A percentile compares a stretch with the other conserved stretches of the same genome.
phyloP scores from a whole-genome alignment of 176 grass and related monocot genomes.

The Bromus sterilis region DNA sequence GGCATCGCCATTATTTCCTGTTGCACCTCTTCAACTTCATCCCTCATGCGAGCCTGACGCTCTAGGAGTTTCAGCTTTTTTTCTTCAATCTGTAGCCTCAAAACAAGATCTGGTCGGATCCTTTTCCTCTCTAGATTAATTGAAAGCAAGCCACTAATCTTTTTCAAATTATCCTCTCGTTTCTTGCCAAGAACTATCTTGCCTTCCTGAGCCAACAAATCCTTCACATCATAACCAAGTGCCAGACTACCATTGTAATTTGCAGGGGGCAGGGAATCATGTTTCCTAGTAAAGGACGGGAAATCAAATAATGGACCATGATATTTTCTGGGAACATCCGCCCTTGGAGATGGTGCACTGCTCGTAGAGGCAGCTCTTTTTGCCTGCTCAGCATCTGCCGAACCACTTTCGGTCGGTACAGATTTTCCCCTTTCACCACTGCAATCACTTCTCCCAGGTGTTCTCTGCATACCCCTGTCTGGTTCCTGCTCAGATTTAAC shows the following conservation, averaged over 20 bases:
- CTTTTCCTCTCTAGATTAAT: constrained; percentile 91
- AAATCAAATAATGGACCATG: constrained; percentile 97
- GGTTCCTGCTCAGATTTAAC: constrained; percentile 90
- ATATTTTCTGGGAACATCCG: constrained; percentile 82
- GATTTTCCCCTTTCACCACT: constrained; percentile 73
- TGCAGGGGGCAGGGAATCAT: constrained; percentile 60
- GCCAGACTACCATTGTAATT: constrained; percentile 75
- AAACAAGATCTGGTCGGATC: constrained; percentile 88
- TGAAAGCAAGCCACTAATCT: constrained; percentile 86
- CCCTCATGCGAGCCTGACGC: constrained; percentile 70
- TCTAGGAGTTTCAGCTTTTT: constrained; percentile 91
- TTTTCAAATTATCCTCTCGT: constrained; percentile 77
- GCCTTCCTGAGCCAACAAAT: constrained; percentile 88
- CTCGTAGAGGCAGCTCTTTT: constrained; percentile 61
- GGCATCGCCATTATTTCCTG: constrained; percentile 99
- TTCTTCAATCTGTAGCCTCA: constrained; percentile 97
- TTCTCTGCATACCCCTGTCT: constrained; percentile 57
- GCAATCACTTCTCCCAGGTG: constrained; percentile 46
- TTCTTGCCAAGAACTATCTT: constrained; percentile 71
- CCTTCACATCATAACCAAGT: constrained; percentile 87
- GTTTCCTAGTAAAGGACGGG: constrained; percentile 88
- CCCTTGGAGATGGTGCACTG: constrained; percentile 35
- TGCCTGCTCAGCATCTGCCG: constrained; percentile 50
- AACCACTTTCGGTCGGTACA: constrained; percentile 50
- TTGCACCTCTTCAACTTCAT: constrained; percentile 96